Conservation (phyloP, 345 rosid species). For the Theobroma cacao region DNA sequence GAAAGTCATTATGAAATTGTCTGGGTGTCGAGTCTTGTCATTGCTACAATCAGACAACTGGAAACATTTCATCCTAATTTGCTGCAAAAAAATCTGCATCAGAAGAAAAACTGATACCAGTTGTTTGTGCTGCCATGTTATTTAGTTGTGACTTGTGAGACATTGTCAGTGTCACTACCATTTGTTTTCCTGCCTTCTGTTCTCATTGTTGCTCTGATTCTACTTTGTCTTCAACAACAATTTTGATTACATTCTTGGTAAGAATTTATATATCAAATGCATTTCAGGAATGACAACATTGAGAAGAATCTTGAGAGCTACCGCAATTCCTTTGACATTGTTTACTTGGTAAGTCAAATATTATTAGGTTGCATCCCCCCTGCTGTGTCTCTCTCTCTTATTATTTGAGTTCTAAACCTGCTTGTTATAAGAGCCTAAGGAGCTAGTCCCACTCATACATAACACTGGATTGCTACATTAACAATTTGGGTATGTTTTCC, state of each 20-base stretch:
- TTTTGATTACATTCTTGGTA: not conserved
- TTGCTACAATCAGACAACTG: not conserved
- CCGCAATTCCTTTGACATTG: conserved; percentile 67
- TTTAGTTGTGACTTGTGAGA: not conserved
- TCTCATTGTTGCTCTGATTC: not conserved
- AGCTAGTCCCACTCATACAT: not conserved
- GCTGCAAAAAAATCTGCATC: not conserved
- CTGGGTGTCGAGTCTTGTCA: not conserved
- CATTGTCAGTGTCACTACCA: not conserved
- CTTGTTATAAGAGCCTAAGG: not conserved
- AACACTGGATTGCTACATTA: not conserved
- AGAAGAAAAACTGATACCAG: not conserved
- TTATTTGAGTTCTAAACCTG: not conserved
- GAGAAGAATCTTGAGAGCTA: conserved; percentile 59
- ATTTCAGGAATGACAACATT: conserved; percentile 68
- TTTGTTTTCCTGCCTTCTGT: not conserved
- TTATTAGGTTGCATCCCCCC: not conserved
- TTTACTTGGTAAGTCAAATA: conserved; percentile 58
- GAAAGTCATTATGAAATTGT: not conserved
- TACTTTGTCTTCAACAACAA: not conserved
- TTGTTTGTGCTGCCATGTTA: not conserved
- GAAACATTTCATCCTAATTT: not conserved
- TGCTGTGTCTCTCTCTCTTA: not conserved
- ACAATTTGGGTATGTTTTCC: not conserved
- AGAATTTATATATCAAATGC: conserved; percentile 3